These are phyloP conservation scores for Toxicodendron radicans DNA, from an alignment of 345 rosid species.

Conservation along the genomic window DNA sequence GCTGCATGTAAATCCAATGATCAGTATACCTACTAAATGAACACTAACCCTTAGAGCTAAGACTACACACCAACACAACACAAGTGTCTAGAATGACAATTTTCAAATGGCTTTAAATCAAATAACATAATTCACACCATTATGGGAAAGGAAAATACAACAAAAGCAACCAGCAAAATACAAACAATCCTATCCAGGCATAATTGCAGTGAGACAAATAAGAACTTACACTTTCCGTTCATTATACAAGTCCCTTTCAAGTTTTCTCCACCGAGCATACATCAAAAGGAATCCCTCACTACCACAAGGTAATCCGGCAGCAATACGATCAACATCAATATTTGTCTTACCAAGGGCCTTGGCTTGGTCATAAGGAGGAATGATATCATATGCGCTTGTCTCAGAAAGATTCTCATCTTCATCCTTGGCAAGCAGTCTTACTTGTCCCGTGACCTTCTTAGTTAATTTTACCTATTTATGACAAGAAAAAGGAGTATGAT, in stretches of 20 bases:
- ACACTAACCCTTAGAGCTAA: background rate
- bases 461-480: constrained; percentile 65
- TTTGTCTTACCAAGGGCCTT: constrained; percentile 97
- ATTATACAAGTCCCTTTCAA: constrained; percentile 93
- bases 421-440: constrained; percentile 80
- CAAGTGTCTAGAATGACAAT: background rate
- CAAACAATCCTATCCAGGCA: constrained; percentile 6
- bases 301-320: constrained; percentile 99
- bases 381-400: constrained; percentile 61
- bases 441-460: constrained; percentile 95
- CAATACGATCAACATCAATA: constrained; percentile 94
- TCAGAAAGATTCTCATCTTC: constrained; percentile 82
- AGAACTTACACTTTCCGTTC: constrained; percentile 87
- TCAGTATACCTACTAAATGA: constrained; percentile 15
- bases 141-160: constrained; percentile 11
- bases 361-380: constrained; percentile 97
- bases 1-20: constrained; percentile 50
- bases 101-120: background rate
- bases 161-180: background rate
- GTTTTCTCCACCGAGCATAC: constrained; percentile 99
- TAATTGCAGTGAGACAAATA: constrained; percentile 17
- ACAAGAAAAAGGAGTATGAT: background rate
- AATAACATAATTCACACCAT: background rate
- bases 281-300: constrained; percentile 98
- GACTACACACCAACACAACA: background rate